Base-by-base conservation (phyloP, 2,329 filamentous ascomycete species). In the Xylaria sp. region DNA sequence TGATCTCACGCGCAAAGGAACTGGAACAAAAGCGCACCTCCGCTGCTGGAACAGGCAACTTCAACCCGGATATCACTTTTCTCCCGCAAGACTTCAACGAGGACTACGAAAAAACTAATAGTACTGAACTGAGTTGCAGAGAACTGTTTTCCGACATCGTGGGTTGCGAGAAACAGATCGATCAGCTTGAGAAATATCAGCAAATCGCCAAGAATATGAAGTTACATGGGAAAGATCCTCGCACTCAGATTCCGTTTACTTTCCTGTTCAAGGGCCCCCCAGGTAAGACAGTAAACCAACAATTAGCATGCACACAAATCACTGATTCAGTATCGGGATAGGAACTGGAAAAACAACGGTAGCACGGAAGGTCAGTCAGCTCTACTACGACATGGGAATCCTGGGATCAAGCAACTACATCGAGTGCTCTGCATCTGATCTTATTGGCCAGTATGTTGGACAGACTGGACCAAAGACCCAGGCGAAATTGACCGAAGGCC, bases 341-440 rank as follows among this genome's bases (percentile, higher is more conserved):
- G 61, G 63, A 65, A 90, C 88, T 0, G 88, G 88, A 0, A 90
- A 90, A 70, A 90, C 87, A 0, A 86, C 89, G 0, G 92, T 82
- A 0, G 92, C 92, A 0, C 80, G 84, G 15, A 91, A 90, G 68
- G 92, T 94, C 84, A 91, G 91, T 7, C 86, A 92, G 67, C 81
- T 94, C 0, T 94, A 87, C 73, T 93, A 92, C 73, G 88, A 94
- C 71, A 87, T 93, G 84, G 90, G 91, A 0, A 86, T 94, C 38
- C 78, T 94, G 0, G 79, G 86, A 0, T 81, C 81, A 0, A 83
- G 81, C 0, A 85, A 90, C 27, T 89, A 93, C 0, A 74, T 89
- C 0, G 89, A 93, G 64, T 86, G 83, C 51, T 93, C 91, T 0
- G 88, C 89, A 0, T 87, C 87, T 0, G 90, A 94, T 33, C 75